Evolutionary conservation across 768 basidiomycete genomes (phyloP), one percentile per base, ranked within the genome.

Genomic region (Pilatotrama ljubarskyi): DNA sequence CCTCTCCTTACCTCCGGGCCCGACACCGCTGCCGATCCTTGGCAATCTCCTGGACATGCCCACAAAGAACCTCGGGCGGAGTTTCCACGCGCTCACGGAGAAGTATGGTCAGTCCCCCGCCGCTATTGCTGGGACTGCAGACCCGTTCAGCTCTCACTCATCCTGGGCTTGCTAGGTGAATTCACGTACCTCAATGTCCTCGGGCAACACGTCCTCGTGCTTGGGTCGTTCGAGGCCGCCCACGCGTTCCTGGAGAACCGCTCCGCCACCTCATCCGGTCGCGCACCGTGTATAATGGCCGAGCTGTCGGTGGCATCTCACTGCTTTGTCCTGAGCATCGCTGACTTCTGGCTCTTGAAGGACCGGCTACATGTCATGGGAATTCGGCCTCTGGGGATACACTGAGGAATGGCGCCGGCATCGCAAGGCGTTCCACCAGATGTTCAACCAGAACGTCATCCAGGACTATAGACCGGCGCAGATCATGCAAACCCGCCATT

Each of bases 31-130:
- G 46, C 66, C 69, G 0, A 41, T 72, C 24, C 25, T 72, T 1
- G 72, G 72, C 7, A 71, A 69, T 35, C 46, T 70, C 4, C 42
- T 67, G 9, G 64, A 70, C 35, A 56, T 68, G 37, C 67, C 69
- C 3, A 44, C 52, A n/a, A 58, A 62, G n/a, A 18, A 66, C 8
- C 50, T 59, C 4, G 66, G 62, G 24, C 51, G 35, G 13, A 51
- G 43, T 10, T 55, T 56, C n/a, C 14, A 35, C 1, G 49, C 49
- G 5, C 35, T 61, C 18, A 36, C 49, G 1, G 14, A 41, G 15
- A 56, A 56, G 37, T 51, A 47, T 20, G 60, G 60, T 56, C 25
- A 17, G 60, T 55, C 37, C 22, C 26, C 22, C 20, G 17, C 25
- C 14, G n/a, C 29, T 20, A 20, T 18, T 20, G 17, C 36, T 5